Conservation (phyloP, 1,284 basidiomycete species). For the Fomitiporia mediterranea region DNA sequence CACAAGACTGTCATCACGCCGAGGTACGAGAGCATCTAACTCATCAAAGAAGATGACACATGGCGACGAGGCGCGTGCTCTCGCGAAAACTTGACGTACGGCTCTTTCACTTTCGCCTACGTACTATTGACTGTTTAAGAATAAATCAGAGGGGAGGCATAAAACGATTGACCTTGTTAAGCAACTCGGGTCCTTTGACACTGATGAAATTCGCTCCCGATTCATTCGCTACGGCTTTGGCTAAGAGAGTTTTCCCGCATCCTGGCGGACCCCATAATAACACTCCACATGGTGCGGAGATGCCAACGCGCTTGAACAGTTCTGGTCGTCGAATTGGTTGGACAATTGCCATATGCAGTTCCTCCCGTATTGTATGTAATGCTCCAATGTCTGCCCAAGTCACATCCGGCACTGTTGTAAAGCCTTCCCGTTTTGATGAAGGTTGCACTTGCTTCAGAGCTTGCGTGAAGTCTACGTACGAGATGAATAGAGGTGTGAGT, state of each 20-base stretch:
- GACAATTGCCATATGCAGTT: constrained; percentile 96
- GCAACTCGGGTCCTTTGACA: constrained; percentile 93
- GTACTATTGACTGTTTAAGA: constrained; percentile 53
- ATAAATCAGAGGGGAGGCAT: background rate
- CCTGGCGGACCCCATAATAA: constrained; percentile 98
- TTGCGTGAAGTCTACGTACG: constrained; percentile 69
- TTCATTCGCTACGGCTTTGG: constrained; percentile 97
- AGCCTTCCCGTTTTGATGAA: constrained; percentile 95
- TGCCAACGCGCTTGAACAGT: constrained; percentile 83
- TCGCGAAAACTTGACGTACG: constrained; percentile 88
- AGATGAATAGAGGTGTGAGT: constrained; percentile 78
- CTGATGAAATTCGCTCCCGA: constrained; percentile 94
- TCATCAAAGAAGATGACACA: constrained; percentile 97
- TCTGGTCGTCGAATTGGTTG: constrained; percentile 91
- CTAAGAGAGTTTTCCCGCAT: constrained; percentile 93
- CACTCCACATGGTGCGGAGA: constrained; percentile 85
- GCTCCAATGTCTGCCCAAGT: constrained; percentile 97
- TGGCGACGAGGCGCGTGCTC: constrained; percentile 82
- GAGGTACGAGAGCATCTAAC: constrained; percentile 91
- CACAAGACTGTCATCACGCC: constrained; percentile 88
- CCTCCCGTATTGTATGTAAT: constrained; percentile 78
- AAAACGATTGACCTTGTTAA: constrained; percentile 76
- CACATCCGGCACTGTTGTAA: constrained; percentile 93
- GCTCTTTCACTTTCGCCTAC: constrained; percentile 97
- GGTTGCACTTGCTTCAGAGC: constrained; percentile 90